A percentile compares a stretch with the other conserved stretches of the same genome.
phyloP scores from a whole-genome alignment of 2,329 filamentous ascomycete genomes.

The Metarhizium album region DNA sequence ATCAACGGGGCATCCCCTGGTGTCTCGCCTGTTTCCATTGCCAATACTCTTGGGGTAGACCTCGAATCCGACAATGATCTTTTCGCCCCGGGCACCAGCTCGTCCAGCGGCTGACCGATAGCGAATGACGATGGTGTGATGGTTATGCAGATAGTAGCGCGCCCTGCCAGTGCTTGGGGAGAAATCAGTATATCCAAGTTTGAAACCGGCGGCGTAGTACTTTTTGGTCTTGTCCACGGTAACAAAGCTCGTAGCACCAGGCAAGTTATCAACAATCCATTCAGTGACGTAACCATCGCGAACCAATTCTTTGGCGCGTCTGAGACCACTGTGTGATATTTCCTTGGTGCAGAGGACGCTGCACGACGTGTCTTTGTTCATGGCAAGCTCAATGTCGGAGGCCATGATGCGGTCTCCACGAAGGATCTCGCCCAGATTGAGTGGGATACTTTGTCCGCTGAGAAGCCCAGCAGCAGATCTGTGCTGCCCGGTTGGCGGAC shows the following conservation, averaged over 20 bases:
- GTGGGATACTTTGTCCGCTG: slow-evolving; percentile 64
- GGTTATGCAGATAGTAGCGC: slow-evolving; percentile 73
- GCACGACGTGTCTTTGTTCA: slow-evolving; percentile 66
- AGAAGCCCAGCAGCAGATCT: slow-evolving; percentile 57
- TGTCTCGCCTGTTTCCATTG: slow-evolving; percentile 44
- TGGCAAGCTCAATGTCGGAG: slow-evolving; percentile 71
- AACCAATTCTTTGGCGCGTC: slow-evolving; percentile 60
- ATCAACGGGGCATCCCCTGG: slow-evolving; percentile 56
- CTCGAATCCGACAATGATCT: slow-evolving; percentile 80
- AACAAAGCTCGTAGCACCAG: slow-evolving; percentile 79
- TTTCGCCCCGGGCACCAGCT: slow-evolving; percentile 59
- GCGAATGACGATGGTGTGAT: slow-evolving; percentile 74
- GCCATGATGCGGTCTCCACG: slow-evolving; percentile 77
- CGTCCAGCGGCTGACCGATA: slow-evolving; percentile 61
- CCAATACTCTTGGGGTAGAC: slow-evolving; percentile 80
- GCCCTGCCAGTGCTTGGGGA: slow-evolving; percentile 47
- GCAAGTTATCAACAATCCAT: slow-evolving; percentile 89
- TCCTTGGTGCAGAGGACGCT: slow-evolving; percentile 61
- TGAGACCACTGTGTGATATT: slow-evolving; percentile 53
- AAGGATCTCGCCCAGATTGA: slow-evolving; percentile 80
- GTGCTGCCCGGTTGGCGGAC: slow-evolving; percentile 60
- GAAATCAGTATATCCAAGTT: slow-evolving; percentile 67
- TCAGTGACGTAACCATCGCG: slow-evolving; percentile 75
- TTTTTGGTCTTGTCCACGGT: slow-evolving; percentile 75
- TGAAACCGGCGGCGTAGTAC: slow-evolving; percentile 86